Evolutionary conservation across 495 filamentous ascomycete species (phyloP), one percentile per base, ranked within the genome.

Genomic region (Neurospora sp.): DNA sequence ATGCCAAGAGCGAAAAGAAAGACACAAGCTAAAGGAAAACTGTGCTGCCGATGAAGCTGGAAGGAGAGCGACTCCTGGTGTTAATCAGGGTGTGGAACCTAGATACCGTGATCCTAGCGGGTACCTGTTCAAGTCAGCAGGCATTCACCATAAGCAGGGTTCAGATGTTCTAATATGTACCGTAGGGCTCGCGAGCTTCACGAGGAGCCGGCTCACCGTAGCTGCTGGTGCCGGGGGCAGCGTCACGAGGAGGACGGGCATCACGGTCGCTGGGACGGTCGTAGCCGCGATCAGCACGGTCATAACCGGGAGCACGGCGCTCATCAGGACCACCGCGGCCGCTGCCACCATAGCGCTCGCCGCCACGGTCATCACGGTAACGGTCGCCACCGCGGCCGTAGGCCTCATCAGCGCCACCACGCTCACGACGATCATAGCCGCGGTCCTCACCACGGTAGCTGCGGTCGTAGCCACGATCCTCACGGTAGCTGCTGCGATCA

Each of bases 191-290:
- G 73, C 91, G 89, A 74, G 83, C 81, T 42, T 91, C 90, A 74
- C 90, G 89, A 79, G 89, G 84, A 75, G 86, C 89, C 71, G 87
- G 77, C 54, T 90, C 90, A 76, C 83, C 86, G 75, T 90, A 87
- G 76, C 82, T 83, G 69, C 84, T 84, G 27, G 81, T 80, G 70
- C 80, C 80, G 69, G 88, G 77, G 73, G 82, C 84, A 23, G 84
- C 76, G 70, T 88, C 87, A 54, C 87, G 86, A 76, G 85, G 74
- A 73, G 83, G 84, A 69, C 81, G 78, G 70, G 77, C 83, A 70
- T 85, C 84, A 6, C 85, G 81, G 70, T 84, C 82, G 71, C 77
- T 81, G 75, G 83, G 79, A 39, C 88, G 86, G 39, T 89, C 87
- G 71, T 87, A 87, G 54, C 86, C 85, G 38, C 85, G 86, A 73